Conservation (phyloP, 2,329 filamentous ascomycete genomes). For the Coniella vitis region DNA sequence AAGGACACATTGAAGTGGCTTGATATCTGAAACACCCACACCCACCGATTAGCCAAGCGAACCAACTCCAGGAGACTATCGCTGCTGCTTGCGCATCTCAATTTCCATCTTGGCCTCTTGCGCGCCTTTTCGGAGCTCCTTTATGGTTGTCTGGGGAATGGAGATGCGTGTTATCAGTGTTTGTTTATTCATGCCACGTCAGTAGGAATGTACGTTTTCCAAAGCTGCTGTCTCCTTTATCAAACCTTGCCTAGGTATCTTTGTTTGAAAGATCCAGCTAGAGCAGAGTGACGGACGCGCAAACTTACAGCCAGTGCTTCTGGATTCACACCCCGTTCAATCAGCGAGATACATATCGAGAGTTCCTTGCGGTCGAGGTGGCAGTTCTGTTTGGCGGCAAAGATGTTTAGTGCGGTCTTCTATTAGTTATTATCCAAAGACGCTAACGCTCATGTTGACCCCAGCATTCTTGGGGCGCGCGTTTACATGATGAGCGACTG, state of each 20-base stretch:
- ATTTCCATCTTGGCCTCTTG: slow-evolving; percentile 41
- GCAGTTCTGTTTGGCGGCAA: slow-evolving; percentile 61
- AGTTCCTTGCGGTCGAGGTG: slow-evolving; percentile 84
- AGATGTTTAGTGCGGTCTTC: background rate
- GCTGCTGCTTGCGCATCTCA: slow-evolving; percentile 20
- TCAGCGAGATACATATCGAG: slow-evolving; percentile 91
- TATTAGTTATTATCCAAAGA: too few relatives aligned
- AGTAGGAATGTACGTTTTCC: too few relatives aligned
- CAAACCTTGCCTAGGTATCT: background rate
- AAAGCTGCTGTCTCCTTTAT: too few relatives aligned
- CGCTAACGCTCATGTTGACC: too few relatives aligned
- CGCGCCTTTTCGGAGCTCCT: slow-evolving; percentile 51
- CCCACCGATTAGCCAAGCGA: background rate
- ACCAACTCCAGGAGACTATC: background rate
- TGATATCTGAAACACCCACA: background rate
- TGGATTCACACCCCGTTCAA: slow-evolving; percentile 95
- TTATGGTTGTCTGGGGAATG: slow-evolving; percentile 45
- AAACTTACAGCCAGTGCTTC: slow-evolving; percentile 80
- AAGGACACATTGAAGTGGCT: too few relatives aligned
- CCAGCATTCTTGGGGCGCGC: too few relatives aligned
- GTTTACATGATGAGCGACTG: background rate
- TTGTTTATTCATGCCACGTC: too few relatives aligned
- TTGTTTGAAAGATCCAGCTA: too few relatives aligned
- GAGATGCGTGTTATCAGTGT: too few relatives aligned
- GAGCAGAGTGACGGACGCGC: too few relatives aligned